Base-by-base conservation (phyloP, 257 asterid genomes). In the Capsicum rhomboideum region DNA sequence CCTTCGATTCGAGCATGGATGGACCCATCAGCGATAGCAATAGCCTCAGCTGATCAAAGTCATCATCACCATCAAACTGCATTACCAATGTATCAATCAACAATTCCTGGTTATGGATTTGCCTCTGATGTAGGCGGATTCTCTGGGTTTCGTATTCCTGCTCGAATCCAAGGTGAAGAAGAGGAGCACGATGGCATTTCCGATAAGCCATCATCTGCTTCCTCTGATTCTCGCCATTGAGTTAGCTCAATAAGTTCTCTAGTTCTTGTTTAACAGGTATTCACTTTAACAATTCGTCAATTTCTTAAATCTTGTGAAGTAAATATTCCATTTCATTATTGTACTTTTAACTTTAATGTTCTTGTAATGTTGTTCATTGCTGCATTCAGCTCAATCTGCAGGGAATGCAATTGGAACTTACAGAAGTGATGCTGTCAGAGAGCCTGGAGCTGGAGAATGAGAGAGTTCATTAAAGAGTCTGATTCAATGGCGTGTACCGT, bases 181-280 rank as follows among this genome's bases (percentile, higher is more conserved):
- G 99, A 96, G 98, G 99, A 96, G 93, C 98, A 93, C 86, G 98
- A 93, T 87, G 99, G 99, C 91, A 91, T 89, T 75, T 93, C 98
- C 5, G 97, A 96, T 83, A 92, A 94, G 91, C 98, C 98, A 66
- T 96, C 98, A 85, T 94, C 98, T 90, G 99, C 98, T 90, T 94
- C 99, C 93, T 93, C 99, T 56, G 98, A 96, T 86, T 96, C 98
- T 86, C 97, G 89, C 92, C 99, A 93, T 87, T 94, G 93, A 94
- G 74, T 58, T 83, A 77, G 71, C 85, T 91, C 85, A 83, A 34
- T 5, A 21, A 46, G 9, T 16, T 34, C 58, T 79, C 84, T 59
- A 88, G 78, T 77, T 83, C 78, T 78, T 85, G 82, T n/a, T 59
- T 81, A 84, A 86, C 37, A 50, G 66, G 72, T 78, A 89, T 90